These are phyloP conservation scores for Neofusicoccum laricinum DNA, from an alignment of 2,329 filamentous ascomycete species.

Conservation along the genomic window DNA sequence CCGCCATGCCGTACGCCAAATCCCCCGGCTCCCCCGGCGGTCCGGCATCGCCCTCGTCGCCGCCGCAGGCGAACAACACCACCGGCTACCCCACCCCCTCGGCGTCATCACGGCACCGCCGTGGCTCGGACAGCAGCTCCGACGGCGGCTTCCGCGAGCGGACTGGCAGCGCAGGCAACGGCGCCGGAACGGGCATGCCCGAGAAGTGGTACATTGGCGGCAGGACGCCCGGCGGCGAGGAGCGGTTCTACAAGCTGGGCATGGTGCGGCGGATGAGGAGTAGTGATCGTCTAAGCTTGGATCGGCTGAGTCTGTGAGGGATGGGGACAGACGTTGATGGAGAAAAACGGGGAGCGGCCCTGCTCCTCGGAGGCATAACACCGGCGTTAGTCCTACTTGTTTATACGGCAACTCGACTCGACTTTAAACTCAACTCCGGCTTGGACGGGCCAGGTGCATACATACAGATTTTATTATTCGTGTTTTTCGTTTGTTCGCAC, in stretches of 20 bases:
- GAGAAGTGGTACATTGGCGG: slow-evolving; percentile 84
- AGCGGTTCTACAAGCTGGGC: slow-evolving; percentile 76
- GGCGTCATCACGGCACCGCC: slow-evolving; percentile 36
- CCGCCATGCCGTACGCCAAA: slow-evolving; percentile 8
- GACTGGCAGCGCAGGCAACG: slow-evolving; percentile 31
- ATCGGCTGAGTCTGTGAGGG: slow-evolving; percentile 68
- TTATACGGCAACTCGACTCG: too few relatives aligned
- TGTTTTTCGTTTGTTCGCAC: too few relatives aligned
- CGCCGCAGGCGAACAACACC: neutral
- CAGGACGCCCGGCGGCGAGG: slow-evolving; percentile 71
- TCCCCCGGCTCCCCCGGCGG: slow-evolving; percentile 18
- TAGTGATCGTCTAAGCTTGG: slow-evolving; percentile 70
- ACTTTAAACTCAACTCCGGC: too few relatives aligned
- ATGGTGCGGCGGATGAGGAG: slow-evolving; percentile 71
- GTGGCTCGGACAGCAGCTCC: slow-evolving; percentile 71
- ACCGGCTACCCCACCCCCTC: slow-evolving; percentile 11
- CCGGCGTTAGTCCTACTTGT: too few relatives aligned
- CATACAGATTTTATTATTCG: too few relatives aligned
- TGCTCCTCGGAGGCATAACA: too few relatives aligned
- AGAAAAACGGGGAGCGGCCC: too few relatives aligned
- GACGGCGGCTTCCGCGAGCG: slow-evolving; percentile 74
- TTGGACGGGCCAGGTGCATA: too few relatives aligned
- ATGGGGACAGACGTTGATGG: too few relatives aligned
- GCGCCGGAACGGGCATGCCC: slow-evolving; percentile 68
- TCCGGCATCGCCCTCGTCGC: slow-evolving; percentile 22